phyloP scores from a whole-genome alignment of 441 rosid genomes.

The Omphalea diandra region DNA sequence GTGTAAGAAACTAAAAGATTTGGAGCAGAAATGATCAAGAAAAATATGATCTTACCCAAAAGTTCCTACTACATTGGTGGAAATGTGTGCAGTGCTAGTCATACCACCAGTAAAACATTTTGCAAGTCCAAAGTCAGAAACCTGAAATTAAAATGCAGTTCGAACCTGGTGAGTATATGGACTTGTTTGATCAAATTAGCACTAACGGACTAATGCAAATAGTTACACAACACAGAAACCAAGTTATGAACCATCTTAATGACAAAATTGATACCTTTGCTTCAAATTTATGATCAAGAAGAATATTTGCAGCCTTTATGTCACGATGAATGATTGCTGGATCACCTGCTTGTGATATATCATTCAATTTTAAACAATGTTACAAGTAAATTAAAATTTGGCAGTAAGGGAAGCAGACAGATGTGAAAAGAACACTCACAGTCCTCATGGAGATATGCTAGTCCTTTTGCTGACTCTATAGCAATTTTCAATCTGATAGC shows the following conservation, averaged over 20 bases:
- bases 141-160: conserved; percentile 37
- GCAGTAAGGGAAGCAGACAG: neutral
- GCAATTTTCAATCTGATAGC: conserved; percentile 72
- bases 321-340: conserved; percentile 93
- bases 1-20: neutral
- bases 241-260: neutral
- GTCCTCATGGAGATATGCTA: conserved; percentile 92
- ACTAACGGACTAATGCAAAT: neutral
- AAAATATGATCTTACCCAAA: conserved; percentile 60
- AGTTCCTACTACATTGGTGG: conserved; percentile 92
- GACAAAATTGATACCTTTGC: conserved; percentile 55
- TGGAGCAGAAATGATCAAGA: neutral
- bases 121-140: conserved; percentile 93
- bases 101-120: conserved; percentile 63
- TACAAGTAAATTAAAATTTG: neutral
- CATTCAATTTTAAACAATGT: neutral
- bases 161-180: neutral
- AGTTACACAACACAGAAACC: too few species aligned
- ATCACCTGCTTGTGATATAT: conserved; percentile 50
- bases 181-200: neutral
- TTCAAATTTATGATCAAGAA: conserved; percentile 77
- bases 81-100: conserved; percentile 52
- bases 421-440: conserved; percentile 45
- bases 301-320: conserved; percentile 80
- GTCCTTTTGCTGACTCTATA: conserved; percentile 85